Percentiles rank a stretch among this genome's conserved stretches.
These are phyloP conservation scores for Mycena olivaceomarginata DNA, from an alignment of 768 basidiomycete species.

Conservation along the genomic window DNA sequence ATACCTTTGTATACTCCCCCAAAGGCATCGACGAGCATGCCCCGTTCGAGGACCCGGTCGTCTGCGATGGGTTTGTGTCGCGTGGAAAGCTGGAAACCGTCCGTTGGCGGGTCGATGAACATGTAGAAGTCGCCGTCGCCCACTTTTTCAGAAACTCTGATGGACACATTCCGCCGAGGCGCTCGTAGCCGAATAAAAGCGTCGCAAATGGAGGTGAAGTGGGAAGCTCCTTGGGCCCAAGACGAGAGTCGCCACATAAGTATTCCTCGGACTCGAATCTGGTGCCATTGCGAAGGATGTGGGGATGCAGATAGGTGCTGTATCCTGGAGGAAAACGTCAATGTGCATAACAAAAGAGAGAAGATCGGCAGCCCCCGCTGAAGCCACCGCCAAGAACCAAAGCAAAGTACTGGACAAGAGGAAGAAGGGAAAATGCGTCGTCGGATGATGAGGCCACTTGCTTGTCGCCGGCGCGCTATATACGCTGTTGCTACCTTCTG, in stretches of 20 bases:
- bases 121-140: constrained; percentile 9
- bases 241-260: constrained; percentile 31
- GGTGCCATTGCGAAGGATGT: constrained; percentile 23
- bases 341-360: background rate
- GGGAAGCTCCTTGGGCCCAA: constrained; percentile 23
- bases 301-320: background rate
- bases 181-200: constrained; percentile 19
- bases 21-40: constrained; percentile 14
- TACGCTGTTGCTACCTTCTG: background rate
- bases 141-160: constrained; percentile 35
- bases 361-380: background rate
- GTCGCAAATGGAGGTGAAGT: background rate
- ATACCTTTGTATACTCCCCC: too few species aligned
- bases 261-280: constrained; percentile 14
- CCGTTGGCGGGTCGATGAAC: constrained; percentile 1
- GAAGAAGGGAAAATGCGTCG: constrained; percentile 8
- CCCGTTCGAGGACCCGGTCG: constrained; percentile 23
- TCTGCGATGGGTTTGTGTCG: constrained; percentile 30
- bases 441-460: background rate
- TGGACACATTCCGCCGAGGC: constrained; percentile 24
- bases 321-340: background rate
- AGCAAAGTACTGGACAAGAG: background rate
- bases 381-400: background rate
- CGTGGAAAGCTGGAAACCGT: constrained; percentile 42
- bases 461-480: background rate